Base-by-base conservation (phyloP, 2,329 filamentous ascomycete genomes). In the Trichoderma polysporum region DNA sequence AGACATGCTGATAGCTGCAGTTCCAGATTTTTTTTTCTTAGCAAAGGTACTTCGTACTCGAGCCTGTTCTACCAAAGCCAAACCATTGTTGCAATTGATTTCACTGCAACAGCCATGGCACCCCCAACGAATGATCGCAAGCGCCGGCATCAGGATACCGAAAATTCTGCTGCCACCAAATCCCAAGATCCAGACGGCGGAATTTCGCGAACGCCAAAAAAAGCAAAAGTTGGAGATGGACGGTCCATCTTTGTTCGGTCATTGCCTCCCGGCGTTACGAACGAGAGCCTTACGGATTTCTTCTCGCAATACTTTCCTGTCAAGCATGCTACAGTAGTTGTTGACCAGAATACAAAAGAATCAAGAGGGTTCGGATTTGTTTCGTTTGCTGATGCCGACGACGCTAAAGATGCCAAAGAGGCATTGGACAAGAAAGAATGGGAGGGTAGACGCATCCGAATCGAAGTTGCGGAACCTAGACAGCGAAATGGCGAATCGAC, bases 291-390 rank as follows among this genome's bases (percentile, higher is more conserved):
- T 70, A 92, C 93, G 68, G 90, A 93, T 68, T 90, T 94, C 78
- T 99, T 99, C 80, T 98, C 95, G 7, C 88, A 97, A 77, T 91
- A 93, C 68, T 98, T 92, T 74, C 94, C 96, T 8, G 88, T 99
- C 76, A 98, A 97, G 79, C 94, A 98, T 79, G 94, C 95, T 61
- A 92, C 91, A n/a, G 93, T 97, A 4, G 93, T 99, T 45, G 81
- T 90, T 66, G 94, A 99, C 76, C 88, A 91, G 17, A 84, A 89
- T 70, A 97, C 94, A 2, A 97, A 97, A 75, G 83, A 89, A 72
- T 97, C 93, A 15, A 91, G 92, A 76, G 94, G 95, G 19, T 99
- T 93, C 78, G 95, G 95, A 62, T 99, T 99, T 79, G 94, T 99
- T 66, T 98, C 95, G 2, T 95, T 99, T 74, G 92, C 94, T 73